Evolutionary conservation across 139 green algal species (phyloP).

Genomic region (Pseudopediastrum boryanum): DNA sequence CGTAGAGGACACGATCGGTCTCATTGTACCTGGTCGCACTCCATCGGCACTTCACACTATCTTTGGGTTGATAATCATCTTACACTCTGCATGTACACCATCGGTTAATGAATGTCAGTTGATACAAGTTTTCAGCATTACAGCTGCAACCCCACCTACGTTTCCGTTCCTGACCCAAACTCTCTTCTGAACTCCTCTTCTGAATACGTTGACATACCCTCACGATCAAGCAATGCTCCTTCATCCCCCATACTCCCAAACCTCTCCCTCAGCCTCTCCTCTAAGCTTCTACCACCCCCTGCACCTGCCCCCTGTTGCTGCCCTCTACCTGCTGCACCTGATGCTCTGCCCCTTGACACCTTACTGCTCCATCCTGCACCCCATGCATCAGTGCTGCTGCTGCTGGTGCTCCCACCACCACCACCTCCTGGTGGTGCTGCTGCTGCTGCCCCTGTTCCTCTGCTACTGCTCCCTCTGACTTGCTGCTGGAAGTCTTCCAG

Average conservation of each 20-base stretch:
- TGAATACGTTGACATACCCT: constrained; percentile 11
- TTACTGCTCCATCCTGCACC: too few relatives aligned
- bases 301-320: neutral
- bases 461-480: neutral
- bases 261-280: neutral
- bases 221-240: neutral
- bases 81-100: too few relatives aligned
- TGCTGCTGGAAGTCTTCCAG: constrained; percentile 20
- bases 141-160: too few relatives aligned
- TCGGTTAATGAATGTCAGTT: too few relatives aligned
- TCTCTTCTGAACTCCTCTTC: constrained; percentile 23
- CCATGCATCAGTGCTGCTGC: too few relatives aligned
- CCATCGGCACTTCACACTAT: too few relatives aligned
- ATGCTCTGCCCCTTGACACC: neutral
- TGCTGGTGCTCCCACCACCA: neutral
- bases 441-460: constrained; percentile 11
- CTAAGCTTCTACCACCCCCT: neutral
- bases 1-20: too few relatives aligned
- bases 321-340: neutral
- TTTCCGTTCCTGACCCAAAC: too few relatives aligned
- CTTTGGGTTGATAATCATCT: too few relatives aligned
- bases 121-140: too few relatives aligned
- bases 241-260: neutral
- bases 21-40: too few relatives aligned
- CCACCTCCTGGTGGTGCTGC: neutral